These are phyloP conservation scores for Rhynchosporium graminicola DNA, from an alignment of 2,329 filamentous ascomycete species.

Conservation along the genomic window DNA sequence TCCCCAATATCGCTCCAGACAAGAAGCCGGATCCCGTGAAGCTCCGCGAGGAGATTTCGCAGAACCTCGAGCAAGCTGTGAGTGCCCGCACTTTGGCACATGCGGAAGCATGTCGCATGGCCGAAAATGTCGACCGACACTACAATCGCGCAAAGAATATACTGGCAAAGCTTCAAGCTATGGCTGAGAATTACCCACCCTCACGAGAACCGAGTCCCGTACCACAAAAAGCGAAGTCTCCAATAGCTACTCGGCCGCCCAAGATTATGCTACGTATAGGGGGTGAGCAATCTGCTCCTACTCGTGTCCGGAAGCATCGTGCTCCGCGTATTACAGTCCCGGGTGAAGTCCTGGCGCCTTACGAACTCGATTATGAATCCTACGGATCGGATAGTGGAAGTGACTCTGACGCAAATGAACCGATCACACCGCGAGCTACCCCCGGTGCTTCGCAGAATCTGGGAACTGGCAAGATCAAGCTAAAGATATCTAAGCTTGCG, in stretches of 20 bases:
- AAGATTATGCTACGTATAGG: constrained; percentile 50
- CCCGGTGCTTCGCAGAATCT: constrained; percentile 27
- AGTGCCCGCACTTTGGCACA: constrained; percentile 59
- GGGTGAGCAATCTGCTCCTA: constrained; percentile 44
- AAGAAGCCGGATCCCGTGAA: constrained; percentile 51
- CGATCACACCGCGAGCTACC: constrained; percentile 31
- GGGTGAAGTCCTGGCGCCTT: constrained; percentile 65
- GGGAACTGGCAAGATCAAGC: constrained; percentile 33
- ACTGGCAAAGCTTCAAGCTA: constrained; percentile 57
- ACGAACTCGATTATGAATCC: constrained; percentile 63
- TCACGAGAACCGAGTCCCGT: constrained; percentile 51
- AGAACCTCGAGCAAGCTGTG: constrained; percentile 55
- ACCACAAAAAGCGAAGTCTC: constrained; percentile 50
- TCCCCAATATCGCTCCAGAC: constrained; percentile 51
- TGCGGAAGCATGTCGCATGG: constrained; percentile 63
- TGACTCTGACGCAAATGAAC: constrained; percentile 41
- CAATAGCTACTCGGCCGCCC: constrained; percentile 51
- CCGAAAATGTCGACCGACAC: constrained; percentile 63
- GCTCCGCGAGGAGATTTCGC: constrained; percentile 62
- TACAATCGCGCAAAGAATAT: constrained; percentile 61
- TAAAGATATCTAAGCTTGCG: constrained; percentile 34
- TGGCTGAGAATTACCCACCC: constrained; percentile 61
- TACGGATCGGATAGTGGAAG: constrained; percentile 44
- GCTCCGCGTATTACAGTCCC: constrained; percentile 64
- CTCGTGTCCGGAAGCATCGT: constrained; percentile 35